Conservation (phyloP, 2,329 filamentous ascomycete species). For the Calonectria hawksworthii region DNA sequence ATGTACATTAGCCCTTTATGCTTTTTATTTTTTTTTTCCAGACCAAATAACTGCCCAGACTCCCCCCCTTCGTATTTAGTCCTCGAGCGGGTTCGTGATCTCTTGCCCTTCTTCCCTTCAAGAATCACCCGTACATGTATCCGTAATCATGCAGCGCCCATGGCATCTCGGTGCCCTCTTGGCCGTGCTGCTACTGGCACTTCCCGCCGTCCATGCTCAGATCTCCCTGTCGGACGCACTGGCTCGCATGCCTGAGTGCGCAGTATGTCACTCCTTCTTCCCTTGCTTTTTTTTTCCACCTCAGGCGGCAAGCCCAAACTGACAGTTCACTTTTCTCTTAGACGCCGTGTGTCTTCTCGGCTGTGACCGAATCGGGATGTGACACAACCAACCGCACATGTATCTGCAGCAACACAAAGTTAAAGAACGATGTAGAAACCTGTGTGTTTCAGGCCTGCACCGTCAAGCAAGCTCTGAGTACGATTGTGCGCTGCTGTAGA, state of each 20-base stretch:
- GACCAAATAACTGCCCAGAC: not conserved
- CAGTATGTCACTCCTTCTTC: not conserved
- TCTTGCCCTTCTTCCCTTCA: not conserved
- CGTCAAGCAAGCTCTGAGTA: slow-evolving; percentile 49
- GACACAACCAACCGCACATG: slow-evolving; percentile 14
- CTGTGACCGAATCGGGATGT: slow-evolving; percentile 3
- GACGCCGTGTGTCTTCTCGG: slow-evolving; percentile 5
- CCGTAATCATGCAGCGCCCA: not conserved
- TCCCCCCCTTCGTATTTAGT: not conserved
- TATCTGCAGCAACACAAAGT: not conserved
- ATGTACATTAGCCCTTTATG: slow-evolving; percentile 10
- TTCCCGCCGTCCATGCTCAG: not conserved
- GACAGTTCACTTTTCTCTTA: slow-evolving; percentile 1
- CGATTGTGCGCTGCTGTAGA: slow-evolving; percentile 12
- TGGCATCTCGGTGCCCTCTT: not conserved
- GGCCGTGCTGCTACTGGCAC: not conserved
- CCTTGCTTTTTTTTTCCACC: not conserved
- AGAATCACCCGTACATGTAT: not conserved
- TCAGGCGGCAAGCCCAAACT: not conserved
- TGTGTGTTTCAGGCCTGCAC: slow-evolving; percentile 49
- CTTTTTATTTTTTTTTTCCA: not conserved
- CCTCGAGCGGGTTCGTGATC: not conserved
- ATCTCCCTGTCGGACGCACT: not conserved
- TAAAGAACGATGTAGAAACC: slow-evolving; percentile 23
- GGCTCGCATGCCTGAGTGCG: not conserved